Evolutionary conservation across 768 basidiomycete genomes (phyloP).

Genomic region (Scleroderma bovista): DNA sequence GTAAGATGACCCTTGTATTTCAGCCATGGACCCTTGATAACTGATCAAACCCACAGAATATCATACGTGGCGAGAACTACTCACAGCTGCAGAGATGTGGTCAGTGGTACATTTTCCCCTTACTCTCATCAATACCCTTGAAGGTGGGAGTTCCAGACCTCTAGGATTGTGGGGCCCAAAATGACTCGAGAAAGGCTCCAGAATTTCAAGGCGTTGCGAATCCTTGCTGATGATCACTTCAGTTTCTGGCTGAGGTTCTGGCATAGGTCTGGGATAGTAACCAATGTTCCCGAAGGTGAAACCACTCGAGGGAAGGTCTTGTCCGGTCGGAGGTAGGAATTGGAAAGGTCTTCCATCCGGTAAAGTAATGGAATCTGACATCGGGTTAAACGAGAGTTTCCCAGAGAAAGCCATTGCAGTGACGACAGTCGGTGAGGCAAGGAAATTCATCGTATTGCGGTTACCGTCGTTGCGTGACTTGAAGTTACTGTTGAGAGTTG

Average conservation of each 20-base stretch:
- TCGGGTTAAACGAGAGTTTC: constrained; percentile 88
- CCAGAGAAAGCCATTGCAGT: constrained; percentile 98
- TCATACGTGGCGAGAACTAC: constrained; percentile 19
- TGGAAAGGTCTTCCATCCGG: constrained; percentile 76
- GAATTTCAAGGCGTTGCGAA: constrained; percentile 80
- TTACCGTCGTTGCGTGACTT: constrained; percentile 98
- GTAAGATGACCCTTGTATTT: constrained; percentile 98
- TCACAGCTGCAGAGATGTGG: constrained; percentile 92
- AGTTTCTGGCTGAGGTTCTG: constrained; percentile 70
- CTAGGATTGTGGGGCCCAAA: constrained; percentile 50
- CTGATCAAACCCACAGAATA: constrained; percentile 3
- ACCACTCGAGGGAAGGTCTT: constrained; percentile 77
- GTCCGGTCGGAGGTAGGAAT: constrained; percentile 79
- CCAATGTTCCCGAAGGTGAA: constrained; percentile 70
- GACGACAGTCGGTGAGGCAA: constrained; percentile 94
- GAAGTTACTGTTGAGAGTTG: constrained; percentile 48
- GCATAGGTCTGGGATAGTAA: constrained; percentile 74
- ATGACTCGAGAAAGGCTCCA: constrained; percentile 80
- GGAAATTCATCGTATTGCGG: constrained; percentile 91
- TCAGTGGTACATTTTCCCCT: constrained; percentile 99
- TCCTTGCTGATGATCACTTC: constrained; percentile 70
- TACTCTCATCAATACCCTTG: constrained; percentile 86
- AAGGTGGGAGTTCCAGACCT: constrained; percentile 68
- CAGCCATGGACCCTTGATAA: constrained; percentile 83
- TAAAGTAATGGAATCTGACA: constrained; percentile 63